A percentile compares a stretch with the other conserved stretches of the same genome.
Conservation (phyloP, 2,329 filamentous ascomycete species). For the Scytalidium sp. region DNA sequence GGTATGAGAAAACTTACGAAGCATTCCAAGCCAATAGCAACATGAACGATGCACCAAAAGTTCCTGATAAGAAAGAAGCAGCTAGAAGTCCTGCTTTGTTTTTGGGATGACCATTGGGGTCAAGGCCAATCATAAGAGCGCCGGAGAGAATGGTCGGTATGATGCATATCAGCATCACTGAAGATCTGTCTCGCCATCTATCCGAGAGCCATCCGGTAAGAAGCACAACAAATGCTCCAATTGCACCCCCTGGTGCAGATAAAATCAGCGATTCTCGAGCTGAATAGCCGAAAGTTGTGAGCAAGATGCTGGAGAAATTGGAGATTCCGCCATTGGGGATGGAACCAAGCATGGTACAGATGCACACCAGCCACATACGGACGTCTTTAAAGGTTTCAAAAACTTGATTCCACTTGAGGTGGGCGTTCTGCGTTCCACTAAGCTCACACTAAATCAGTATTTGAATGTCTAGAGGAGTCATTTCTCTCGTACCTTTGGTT, state of each 20-base stretch:
- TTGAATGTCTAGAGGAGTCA: neutral
- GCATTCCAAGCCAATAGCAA: conserved; percentile 12
- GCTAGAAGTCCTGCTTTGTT: conserved; percentile 10
- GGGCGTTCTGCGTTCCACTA: conserved; percentile 48
- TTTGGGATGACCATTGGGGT: conserved; percentile 10
- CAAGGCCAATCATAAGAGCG: conserved; percentile 11
- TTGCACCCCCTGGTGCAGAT: conserved; percentile 9
- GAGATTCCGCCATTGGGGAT: conserved; percentile 53
- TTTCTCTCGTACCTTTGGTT: neutral
- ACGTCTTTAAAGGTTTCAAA: conserved; percentile 38
- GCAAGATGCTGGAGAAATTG: conserved; percentile 38
- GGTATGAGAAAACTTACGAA: conserved; percentile 2
- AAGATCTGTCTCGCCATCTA: conserved; percentile 13
- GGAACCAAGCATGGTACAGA: conserved; percentile 47
- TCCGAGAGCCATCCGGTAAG: conserved; percentile 9
- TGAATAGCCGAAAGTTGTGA: conserved; percentile 25
- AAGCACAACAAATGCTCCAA: conserved; percentile 9
- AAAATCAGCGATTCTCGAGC: conserved; percentile 14
- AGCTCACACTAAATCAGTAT: conserved; percentile 32
- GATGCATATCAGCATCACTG: conserved; percentile 13
- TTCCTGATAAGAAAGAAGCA: conserved; percentile 10
- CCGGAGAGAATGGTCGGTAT: conserved; percentile 8
- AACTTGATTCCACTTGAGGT: conserved; percentile 46
- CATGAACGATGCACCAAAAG: conserved; percentile 12
- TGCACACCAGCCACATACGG: conserved; percentile 28